Evolutionary conservation across 805 yeast species (phyloP), one percentile per base, ranked within the genome.

Genomic region (Ogataea degrootiae): DNA sequence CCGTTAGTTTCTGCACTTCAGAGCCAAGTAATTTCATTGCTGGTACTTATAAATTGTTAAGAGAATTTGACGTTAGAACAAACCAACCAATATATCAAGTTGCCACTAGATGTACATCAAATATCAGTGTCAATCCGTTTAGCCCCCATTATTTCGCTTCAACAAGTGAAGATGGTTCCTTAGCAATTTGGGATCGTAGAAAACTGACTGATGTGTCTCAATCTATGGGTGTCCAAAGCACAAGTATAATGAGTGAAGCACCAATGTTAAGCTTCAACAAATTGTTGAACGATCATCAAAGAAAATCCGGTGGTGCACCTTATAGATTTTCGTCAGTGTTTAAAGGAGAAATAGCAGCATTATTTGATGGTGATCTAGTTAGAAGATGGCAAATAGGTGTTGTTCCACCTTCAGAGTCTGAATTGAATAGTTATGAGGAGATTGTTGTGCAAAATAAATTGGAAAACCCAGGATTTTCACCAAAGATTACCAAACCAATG

Each of bases 151-250:
- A 78, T 51, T 87, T 91, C 63, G 80, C 88, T 16, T 82, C 95
- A 0, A 79, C 79, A 52, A 80, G 87, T 44, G 96, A 90, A 56
- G 92, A 87, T 58, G 96, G 96, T 1, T 79, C 94, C 0, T 67
- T 90, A 43, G 83, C 92, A 0, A 72, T 91, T 7, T 91, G 91
- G 87, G 96, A 87, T 62, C 73, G 88, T 52, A 71, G 96, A 53
- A 82, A 76, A 53, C 61, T 87, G 41, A 63, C 55, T 2, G 56
- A 57, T 6, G 51, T 56, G 6, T 50, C 60, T 12, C 48, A 44
- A 12, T 34, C 44, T 8, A 45, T 43, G 3, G 42, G 40, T 35
- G 48, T 21, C 34, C 57, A 42, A 41, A 52, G 47, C 6, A 36
- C 58, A 2, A 50, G 51, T 16, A 48, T 54, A 5, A 57, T 66